phyloP scores from a whole-genome alignment of 495 filamentous ascomycete genomes.

The Trichoderma erinaceum region DNA sequence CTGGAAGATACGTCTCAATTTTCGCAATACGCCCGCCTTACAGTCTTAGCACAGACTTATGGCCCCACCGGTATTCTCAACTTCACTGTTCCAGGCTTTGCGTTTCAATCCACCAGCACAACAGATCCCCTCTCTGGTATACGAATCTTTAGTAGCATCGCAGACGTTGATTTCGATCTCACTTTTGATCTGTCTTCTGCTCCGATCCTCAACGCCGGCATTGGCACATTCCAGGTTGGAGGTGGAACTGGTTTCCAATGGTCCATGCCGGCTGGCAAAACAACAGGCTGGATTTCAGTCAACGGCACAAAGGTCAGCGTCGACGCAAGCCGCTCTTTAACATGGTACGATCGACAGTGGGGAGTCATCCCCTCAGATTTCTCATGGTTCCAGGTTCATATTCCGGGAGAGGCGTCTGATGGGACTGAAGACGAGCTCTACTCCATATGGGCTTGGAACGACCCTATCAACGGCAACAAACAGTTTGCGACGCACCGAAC shows the following conservation, averaged over 20 bases:
- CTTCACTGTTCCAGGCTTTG: background rate
- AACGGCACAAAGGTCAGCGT: conserved; percentile 1
- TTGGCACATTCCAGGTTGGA: conserved; percentile 1
- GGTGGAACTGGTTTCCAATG: conserved; percentile 1
- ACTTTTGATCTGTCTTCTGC: conserved; percentile 6
- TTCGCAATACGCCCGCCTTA: background rate
- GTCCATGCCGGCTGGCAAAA: conserved; percentile 11
- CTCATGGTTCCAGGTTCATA: conserved; percentile 11
- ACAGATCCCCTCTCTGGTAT: background rate
- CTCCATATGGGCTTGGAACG: background rate
- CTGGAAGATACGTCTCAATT: conserved; percentile 4
- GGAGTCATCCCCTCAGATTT: background rate
- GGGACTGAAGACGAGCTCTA: background rate
- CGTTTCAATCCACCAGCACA: background rate
- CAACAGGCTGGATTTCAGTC: background rate
- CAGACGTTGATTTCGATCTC: background rate
- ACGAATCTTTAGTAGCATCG: background rate
- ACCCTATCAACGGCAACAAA: background rate
- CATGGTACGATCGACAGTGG: conserved; percentile 16
- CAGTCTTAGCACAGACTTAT: background rate
- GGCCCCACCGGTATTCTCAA: background rate
- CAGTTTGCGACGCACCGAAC: background rate
- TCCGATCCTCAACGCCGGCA: conserved; percentile 1
- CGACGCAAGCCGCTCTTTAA: conserved; percentile 1
- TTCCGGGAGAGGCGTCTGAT: background rate